These are phyloP conservation scores for Colletotrichum coccodes DNA, from an alignment of 2,329 filamentous ascomycete species.

Conservation along the genomic window DNA sequence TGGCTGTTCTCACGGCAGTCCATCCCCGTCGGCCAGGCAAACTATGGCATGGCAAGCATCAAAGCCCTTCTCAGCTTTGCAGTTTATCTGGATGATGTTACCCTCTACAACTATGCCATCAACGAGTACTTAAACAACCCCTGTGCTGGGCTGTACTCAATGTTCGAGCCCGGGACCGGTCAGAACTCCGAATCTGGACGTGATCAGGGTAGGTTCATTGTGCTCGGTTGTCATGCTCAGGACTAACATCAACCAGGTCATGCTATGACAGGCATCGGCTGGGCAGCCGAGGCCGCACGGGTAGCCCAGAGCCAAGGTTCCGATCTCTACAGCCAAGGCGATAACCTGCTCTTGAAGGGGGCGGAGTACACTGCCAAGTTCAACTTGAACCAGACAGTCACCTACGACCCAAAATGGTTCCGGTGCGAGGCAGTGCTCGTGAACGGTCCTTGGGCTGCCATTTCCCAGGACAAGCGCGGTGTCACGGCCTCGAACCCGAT, in stretches of 20 bases:
- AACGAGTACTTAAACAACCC: conserved; percentile 46
- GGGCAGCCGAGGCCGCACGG: conserved; percentile 46
- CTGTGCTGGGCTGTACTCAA: conserved; percentile 46
- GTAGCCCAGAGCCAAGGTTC: conserved; percentile 46
- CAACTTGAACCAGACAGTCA: conserved; percentile 46
- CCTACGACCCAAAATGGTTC: conserved; percentile 47
- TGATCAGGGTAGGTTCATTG: conserved; percentile 40
- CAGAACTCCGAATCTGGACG: conserved; percentile 48
- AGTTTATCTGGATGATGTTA: conserved; percentile 51
- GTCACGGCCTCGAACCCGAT: conserved; percentile 29
- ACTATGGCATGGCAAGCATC: conserved; percentile 53
- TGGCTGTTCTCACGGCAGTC: conserved; percentile 52
- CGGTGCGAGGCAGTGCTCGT: conserved; percentile 52
- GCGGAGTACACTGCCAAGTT: conserved; percentile 51
- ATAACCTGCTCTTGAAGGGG: conserved; percentile 46
- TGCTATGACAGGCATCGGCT: conserved; percentile 42
- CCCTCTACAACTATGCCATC: conserved; percentile 52
- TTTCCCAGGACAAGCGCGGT: conserved; percentile 40
- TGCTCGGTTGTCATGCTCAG: too few relatives aligned
- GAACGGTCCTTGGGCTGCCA: conserved; percentile 47
- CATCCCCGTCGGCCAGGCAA: conserved; percentile 51
- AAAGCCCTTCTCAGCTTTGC: conserved; percentile 50
- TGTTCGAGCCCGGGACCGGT: conserved; percentile 44
- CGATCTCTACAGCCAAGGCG: conserved; percentile 44
- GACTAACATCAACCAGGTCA: conserved; percentile 35